A percentile compares a stretch with the other conserved stretches of the same genome.
Evolutionary conservation across 1,139 yeast species (phyloP).

Genomic region (Insectozyma bohioensis): DNA sequence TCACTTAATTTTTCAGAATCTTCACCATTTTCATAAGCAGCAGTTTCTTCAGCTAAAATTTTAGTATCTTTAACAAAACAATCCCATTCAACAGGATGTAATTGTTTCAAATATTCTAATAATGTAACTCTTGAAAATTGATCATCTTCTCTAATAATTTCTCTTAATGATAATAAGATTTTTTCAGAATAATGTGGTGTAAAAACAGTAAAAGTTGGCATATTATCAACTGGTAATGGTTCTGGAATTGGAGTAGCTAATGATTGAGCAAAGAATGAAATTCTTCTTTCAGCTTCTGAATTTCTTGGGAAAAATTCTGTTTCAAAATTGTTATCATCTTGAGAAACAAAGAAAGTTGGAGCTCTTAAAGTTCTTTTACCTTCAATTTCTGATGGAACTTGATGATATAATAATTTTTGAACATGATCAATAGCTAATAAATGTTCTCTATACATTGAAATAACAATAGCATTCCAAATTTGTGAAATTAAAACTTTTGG

Average conservation of each 20-base stretch:
- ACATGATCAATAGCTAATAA: slow-evolving; percentile 96
- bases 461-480: slow-evolving; percentile 98
- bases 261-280: slow-evolving; percentile 97
- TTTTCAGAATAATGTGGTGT: slow-evolving; percentile 98
- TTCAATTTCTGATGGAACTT: slow-evolving; percentile 95
- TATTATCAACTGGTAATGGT: slow-evolving; percentile 97
- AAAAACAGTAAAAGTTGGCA: slow-evolving; percentile 98
- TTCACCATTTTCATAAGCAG: slow-evolving; percentile 74
- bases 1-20: slow-evolving; percentile 61
- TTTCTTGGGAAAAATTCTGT: slow-evolving; percentile 95
- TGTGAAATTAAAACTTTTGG: slow-evolving; percentile 98
- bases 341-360: slow-evolving; percentile 97
- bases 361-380: slow-evolving; percentile 98
- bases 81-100: slow-evolving; percentile 99
- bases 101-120: slow-evolving; percentile 93
- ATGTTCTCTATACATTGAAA: slow-evolving; percentile 98
- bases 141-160: slow-evolving; percentile 97
- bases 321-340: slow-evolving; percentile 92
- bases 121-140: slow-evolving; percentile 96
- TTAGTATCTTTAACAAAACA: slow-evolving; percentile 98
- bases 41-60: slow-evolving; percentile 96
- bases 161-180: slow-evolving; percentile 90
- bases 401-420: slow-evolving; percentile 93
- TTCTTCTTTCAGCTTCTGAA: slow-evolving; percentile 99
- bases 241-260: slow-evolving; percentile 98